Evolutionary conservation across 306 rosid genomes (phyloP).

Genomic region (Trifolium dubium): DNA sequence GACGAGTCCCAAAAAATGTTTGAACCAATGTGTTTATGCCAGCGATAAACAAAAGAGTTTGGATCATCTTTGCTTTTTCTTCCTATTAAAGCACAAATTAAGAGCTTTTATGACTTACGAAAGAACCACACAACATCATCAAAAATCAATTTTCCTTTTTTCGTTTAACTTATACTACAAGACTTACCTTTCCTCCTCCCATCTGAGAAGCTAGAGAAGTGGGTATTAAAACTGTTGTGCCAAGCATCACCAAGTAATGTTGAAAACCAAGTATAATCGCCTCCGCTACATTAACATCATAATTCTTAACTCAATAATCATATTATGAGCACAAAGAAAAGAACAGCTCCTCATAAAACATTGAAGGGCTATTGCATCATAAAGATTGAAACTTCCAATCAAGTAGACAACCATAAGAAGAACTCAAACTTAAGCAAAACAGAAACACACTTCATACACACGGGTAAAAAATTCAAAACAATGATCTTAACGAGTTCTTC

Average conservation of each 20-base stretch:
- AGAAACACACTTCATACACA: background rate
- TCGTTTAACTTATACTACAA: background rate
- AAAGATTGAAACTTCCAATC: background rate
- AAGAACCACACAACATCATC: conserved; percentile 21
- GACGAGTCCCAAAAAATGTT: conserved; percentile 85
- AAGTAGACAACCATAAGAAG: conserved; percentile 7
- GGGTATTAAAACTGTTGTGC: conserved; percentile 93
- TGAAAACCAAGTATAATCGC: conserved; percentile 96
- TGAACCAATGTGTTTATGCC: conserved; percentile 84
- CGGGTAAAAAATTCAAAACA: background rate
- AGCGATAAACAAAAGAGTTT: conserved; percentile 83
- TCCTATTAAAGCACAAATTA: conserved; percentile 55
- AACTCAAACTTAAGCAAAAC: background rate
- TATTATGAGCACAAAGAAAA: conserved; percentile 20
- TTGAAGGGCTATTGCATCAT: background rate
- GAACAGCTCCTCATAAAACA: background rate
- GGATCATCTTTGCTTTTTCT: conserved; percentile 94
- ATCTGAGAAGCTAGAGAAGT: conserved; percentile 78
- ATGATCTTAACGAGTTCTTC: conserved; percentile 5
- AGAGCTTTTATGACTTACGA: conserved; percentile 23
- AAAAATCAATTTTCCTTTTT: conserved; percentile 20
- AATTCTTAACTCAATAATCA: conserved; percentile 35
- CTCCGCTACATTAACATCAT: conserved; percentile 67
- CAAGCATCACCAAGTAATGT: conserved; percentile 96
- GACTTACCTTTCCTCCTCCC: conserved; percentile 97